Evolutionary conservation across 169 alveolate species (phyloP).

Genomic region (Plasmodium coatneyi): DNA sequence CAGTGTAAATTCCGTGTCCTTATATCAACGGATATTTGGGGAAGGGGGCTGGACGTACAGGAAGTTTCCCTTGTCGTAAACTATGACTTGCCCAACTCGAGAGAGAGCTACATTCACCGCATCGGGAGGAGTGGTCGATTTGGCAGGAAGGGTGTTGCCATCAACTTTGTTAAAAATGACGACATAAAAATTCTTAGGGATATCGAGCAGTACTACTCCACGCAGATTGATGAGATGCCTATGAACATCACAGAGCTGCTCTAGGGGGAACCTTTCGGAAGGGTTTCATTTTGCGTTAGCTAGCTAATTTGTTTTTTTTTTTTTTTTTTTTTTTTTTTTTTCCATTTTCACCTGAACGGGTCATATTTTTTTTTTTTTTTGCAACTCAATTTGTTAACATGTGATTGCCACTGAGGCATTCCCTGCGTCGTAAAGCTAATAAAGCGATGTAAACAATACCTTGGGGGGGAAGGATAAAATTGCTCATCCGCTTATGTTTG

Average conservation of each 20-base stretch:
- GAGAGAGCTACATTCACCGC: constrained; percentile 98
- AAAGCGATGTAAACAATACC: not conserved
- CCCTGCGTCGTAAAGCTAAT: not conserved
- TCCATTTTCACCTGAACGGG: not conserved
- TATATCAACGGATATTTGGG: constrained; percentile 98
- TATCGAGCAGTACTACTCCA: constrained; percentile 97
- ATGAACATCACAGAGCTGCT: constrained; percentile 92
- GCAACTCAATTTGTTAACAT: not conserved
- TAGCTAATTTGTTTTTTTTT: no score
- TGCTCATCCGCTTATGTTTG: not conserved
- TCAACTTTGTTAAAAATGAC: constrained; percentile 96
- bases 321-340: no score
- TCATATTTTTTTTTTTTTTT: not conserved
- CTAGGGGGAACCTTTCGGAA: not conserved
- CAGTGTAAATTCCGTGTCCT: constrained; percentile 98
- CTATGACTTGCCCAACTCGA: constrained; percentile 97
- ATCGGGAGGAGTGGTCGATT: constrained; percentile 99
- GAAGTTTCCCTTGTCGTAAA: constrained; percentile 98
- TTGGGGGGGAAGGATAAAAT: not conserved
- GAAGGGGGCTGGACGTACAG: constrained; percentile 99
- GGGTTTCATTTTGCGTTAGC: no score
- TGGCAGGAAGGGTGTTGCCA: constrained; percentile 99
- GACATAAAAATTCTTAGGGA: constrained; percentile 96
- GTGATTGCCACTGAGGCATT: not conserved
- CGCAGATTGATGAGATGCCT: constrained; percentile 99